Evolutionary conservation across 1,284 basidiomycete species (phyloP).

Genomic region (Gymnopus androsaceus): DNA sequence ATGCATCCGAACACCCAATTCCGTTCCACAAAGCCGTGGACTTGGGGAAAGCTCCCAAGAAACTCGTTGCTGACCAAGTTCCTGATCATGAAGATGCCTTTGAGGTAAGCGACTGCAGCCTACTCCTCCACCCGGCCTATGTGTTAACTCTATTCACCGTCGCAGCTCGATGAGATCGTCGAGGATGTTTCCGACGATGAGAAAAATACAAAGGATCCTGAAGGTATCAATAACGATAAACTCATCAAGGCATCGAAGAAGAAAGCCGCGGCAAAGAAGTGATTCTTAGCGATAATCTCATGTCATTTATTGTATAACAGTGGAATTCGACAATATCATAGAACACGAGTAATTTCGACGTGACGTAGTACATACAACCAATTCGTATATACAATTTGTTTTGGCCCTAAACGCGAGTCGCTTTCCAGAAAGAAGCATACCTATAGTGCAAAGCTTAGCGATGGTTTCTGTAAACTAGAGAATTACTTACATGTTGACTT

Average conservation of each 20-base stretch:
- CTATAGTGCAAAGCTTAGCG: conserved; percentile 1
- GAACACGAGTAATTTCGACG: neutral
- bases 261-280: conserved; percentile 26
- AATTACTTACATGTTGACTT: conserved; percentile 34
- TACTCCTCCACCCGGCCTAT: no score
- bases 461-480: neutral
- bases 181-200: conserved; percentile 57
- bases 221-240: conserved; percentile 50
- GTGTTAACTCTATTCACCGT: neutral
- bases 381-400: conserved; percentile 5
- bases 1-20: conserved; percentile 84
- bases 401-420: no score
- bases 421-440: conserved; percentile 27
- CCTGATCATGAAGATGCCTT: conserved; percentile 92
- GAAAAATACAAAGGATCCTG: conserved; percentile 37
- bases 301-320: neutral
- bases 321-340: neutral
- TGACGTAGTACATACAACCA: neutral
- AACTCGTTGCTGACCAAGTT: conserved; percentile 67
- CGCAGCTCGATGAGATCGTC: conserved; percentile 49
- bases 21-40: conserved; percentile 87
- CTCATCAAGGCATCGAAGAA: conserved; percentile 50
- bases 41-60: conserved; percentile 77
- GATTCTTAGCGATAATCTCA: neutral
- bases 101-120: conserved; percentile 40